Percentiles rank a stretch among this genome's conserved stretches.
These are phyloP conservation scores for Moesziomyces antarcticus DNA, from an alignment of 1,284 basidiomycete genomes.

Conservation along the genomic window DNA sequence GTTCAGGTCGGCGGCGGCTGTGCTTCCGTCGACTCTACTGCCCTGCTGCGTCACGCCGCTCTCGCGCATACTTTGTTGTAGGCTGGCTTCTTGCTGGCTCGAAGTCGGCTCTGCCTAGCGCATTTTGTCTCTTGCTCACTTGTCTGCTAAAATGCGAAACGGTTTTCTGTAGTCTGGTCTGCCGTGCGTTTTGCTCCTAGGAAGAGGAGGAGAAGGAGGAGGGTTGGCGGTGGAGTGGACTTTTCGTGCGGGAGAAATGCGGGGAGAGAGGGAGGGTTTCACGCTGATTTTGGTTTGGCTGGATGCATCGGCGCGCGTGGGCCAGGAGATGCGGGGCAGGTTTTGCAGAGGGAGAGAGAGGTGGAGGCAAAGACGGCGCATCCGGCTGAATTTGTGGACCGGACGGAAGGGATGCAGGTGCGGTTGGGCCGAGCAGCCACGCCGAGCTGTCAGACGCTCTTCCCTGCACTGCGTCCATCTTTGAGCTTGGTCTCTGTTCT, in stretches of 20 bases:
- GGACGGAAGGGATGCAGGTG: not conserved
- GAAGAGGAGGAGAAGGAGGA: not conserved
- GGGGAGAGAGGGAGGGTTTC: not conserved
- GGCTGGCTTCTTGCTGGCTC: constrained; percentile 1
- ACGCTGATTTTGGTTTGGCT: not conserved
- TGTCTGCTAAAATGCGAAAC: not conserved
- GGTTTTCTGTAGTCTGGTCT: not conserved
- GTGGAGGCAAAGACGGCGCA: not conserved
- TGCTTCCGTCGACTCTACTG: too few species aligned
- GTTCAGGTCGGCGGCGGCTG: not conserved
- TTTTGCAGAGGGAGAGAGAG: not conserved
- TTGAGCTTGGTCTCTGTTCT: too few species aligned
- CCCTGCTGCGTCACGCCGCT: too few species aligned
- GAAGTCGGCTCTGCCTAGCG: not conserved
- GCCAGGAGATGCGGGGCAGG: not conserved
- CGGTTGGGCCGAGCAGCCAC: not conserved
- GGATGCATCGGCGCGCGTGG: not conserved
- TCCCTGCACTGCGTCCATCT: too few species aligned
- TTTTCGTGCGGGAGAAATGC: not conserved
- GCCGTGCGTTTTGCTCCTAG: too few species aligned
- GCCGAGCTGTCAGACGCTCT: too few species aligned
- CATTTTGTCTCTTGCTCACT: not conserved
- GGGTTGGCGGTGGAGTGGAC: not conserved
- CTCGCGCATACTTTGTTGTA: not conserved
- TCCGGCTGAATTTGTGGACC: not conserved